A percentile compares a stretch with the other conserved stretches of the same genome.
These are phyloP conservation scores for Carpinus fangiana DNA, from an alignment of 306 rosid species.

Conservation along the genomic window DNA sequence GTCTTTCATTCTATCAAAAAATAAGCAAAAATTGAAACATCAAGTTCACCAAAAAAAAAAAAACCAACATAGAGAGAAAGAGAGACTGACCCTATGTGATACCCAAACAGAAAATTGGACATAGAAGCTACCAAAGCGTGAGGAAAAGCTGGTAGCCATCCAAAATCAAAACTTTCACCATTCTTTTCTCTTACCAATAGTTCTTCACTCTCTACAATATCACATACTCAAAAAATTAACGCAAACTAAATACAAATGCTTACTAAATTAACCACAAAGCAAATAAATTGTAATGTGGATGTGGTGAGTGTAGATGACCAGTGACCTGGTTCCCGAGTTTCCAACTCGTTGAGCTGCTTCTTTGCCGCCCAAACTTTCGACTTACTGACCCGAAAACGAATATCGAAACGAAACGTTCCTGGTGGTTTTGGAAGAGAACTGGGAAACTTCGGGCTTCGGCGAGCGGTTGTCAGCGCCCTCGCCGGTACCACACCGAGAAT, in stretches of 20 bases:
- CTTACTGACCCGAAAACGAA: constrained; percentile 22
- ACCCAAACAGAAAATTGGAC: constrained; percentile 86
- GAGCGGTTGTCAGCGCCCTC: not conserved
- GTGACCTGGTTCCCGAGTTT: constrained; percentile 30
- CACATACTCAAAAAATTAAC: not conserved
- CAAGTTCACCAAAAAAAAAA: constrained; percentile 10
- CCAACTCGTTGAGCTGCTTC: constrained; percentile 33
- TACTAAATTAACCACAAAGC: not conserved
- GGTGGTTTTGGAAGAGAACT: constrained; percentile 6
- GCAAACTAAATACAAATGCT: not conserved
- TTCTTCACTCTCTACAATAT: constrained; percentile 40
- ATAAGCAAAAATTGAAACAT: not conserved
- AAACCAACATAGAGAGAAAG: not conserved
- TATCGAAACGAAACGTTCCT: constrained; percentile 10
- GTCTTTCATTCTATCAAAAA: not conserved
- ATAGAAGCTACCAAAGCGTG: constrained; percentile 70
- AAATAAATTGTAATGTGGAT: not conserved
- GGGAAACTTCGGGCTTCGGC: constrained; percentile 9
- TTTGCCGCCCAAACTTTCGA: constrained; percentile 42
- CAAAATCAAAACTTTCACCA: constrained; percentile 39
- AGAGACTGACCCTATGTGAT: constrained; percentile 77
- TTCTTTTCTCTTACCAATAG: constrained; percentile 17
- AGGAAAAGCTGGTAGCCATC: constrained; percentile 83
- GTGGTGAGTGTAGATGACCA: constrained; percentile 27
- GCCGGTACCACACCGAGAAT: constrained; percentile 18